phyloP scores from a whole-genome alignment of 768 basidiomycete genomes.

The Leucosporidium yakuticum region DNA sequence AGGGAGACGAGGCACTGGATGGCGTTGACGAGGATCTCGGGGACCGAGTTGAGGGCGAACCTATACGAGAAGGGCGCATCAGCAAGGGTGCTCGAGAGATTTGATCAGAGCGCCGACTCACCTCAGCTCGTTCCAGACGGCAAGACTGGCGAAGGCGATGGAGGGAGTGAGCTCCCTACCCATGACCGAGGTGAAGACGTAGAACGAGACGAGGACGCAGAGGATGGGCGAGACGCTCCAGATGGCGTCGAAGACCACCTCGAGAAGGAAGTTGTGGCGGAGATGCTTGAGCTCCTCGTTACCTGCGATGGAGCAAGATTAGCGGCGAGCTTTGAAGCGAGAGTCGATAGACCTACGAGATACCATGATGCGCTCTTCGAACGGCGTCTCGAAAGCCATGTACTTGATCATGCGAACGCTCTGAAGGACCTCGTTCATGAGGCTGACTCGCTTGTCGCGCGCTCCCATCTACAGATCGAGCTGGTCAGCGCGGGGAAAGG shows the following conservation, averaged over 20 bases:
- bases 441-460: slow-evolving; percentile 34
- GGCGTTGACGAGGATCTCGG: slow-evolving; percentile 13
- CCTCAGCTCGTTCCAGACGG: slow-evolving; percentile 47
- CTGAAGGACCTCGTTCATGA: slow-evolving; percentile 43
- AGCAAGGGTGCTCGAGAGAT: neutral
- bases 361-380: slow-evolving; percentile 32
- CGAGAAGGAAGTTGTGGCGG: slow-evolving; percentile 30
- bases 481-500: too few relatives aligned
- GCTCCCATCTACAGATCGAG: slow-evolving; percentile 37
- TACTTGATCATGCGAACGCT: slow-evolving; percentile 42
- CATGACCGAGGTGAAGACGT: slow-evolving; percentile 38
- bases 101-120: slow-evolving; percentile 22
- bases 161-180: slow-evolving; percentile 38
- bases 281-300: slow-evolving; percentile 35
- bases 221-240: slow-evolving; percentile 39
- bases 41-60: slow-evolving; percentile 29
- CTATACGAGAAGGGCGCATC: neutral
- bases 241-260: slow-evolving; percentile 36
- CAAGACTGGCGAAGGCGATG: slow-evolving; percentile 46
- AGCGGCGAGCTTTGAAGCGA: too few relatives aligned
- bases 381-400: slow-evolving; percentile 33
- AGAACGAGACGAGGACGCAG: slow-evolving; percentile 42
- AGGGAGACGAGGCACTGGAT: slow-evolving; percentile 40
- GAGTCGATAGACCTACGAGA: slow-evolving; percentile 9
- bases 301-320: neutral